Percentiles rank a stretch among this genome's conserved stretches.
Conservation (phyloP, 1,284 basidiomycete genomes). For the Agaricales sp. region DNA sequence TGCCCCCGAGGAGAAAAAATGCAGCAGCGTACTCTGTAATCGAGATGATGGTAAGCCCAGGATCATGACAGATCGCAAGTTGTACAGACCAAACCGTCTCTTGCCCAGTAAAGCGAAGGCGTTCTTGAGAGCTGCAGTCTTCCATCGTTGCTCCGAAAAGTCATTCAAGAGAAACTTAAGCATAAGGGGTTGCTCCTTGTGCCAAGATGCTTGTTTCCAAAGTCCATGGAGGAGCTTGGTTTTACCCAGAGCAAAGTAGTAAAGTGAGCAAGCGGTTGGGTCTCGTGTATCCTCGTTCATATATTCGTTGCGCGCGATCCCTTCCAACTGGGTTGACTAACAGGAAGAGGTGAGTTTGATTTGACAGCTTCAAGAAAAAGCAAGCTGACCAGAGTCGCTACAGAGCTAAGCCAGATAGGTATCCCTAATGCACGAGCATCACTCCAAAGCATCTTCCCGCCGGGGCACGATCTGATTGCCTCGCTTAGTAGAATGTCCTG, state of each 20-base stretch:
- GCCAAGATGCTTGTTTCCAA: constrained; percentile 93
- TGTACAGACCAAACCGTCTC: constrained; percentile 73
- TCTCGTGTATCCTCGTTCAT: constrained; percentile 80
- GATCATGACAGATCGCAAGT: constrained; percentile 8
- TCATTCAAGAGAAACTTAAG: constrained; percentile 90
- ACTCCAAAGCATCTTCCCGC: constrained; percentile 77
- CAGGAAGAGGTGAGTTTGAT: too few relatives aligned
- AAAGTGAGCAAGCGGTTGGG: constrained; percentile 82
- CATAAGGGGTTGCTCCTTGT: constrained; percentile 86
- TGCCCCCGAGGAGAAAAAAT: constrained; percentile 90
- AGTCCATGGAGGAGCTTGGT: constrained; percentile 86
- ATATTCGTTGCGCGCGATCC: constrained; percentile 89
- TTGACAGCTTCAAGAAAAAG: background rate
- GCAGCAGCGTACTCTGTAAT: constrained; percentile 91
- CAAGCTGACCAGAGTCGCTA: constrained; percentile 61
- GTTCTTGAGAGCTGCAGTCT: constrained; percentile 92
- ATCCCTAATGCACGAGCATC: constrained; percentile 83
- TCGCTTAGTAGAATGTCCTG: constrained; percentile 75
- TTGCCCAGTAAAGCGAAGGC: constrained; percentile 90
- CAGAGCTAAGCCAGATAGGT: constrained; percentile 79
- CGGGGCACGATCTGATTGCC: constrained; percentile 57
- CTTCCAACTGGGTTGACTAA: constrained; percentile 76
- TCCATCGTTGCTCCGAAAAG: constrained; percentile 81
- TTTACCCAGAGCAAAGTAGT: constrained; percentile 94
- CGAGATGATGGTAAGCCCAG: constrained; percentile 1